A percentile compares a stretch with the other conserved stretches of the same genome.
phyloP scores from a whole-genome alignment of 1,139 yeast genomes.

The Kodamaea sp. region DNA sequence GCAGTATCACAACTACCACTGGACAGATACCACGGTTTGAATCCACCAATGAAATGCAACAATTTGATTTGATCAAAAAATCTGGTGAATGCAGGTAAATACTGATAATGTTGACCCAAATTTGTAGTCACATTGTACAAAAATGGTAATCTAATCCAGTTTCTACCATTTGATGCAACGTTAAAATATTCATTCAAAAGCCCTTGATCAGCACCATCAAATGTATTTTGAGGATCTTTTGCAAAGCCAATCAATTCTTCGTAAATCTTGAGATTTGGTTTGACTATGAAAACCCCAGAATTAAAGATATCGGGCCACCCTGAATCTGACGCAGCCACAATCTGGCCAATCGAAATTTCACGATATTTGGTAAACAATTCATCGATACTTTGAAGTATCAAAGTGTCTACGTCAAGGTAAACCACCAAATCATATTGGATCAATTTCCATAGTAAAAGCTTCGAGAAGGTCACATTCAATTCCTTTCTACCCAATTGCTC shows the following conservation, averaged over 20 bases:
- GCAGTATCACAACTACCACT: conserved; percentile 15
- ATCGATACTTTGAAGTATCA: conserved; percentile 26
- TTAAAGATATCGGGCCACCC: conserved; percentile 41
- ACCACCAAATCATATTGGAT: conserved; percentile 22
- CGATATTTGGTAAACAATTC: conserved; percentile 20
- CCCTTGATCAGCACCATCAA: conserved; percentile 38
- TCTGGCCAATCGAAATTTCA: conserved; percentile 12
- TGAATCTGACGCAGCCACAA: conserved; percentile 31
- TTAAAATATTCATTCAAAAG: conserved; percentile 29
- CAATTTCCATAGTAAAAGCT: conserved; percentile 29
- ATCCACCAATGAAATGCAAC: conserved; percentile 28
- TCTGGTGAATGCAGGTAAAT: conserved; percentile 28
- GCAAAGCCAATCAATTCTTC: conserved; percentile 17
- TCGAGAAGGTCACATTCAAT: conserved; percentile 27
- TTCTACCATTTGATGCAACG: conserved; percentile 13
- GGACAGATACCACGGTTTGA: conserved; percentile 28
- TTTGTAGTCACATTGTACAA: conserved; percentile 32
- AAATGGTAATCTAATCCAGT: conserved; percentile 30
- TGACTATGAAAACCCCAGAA: conserved; percentile 29
- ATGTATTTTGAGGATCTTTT: conserved; percentile 15
- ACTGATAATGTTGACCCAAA: conserved; percentile 25
- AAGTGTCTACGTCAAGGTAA: conserved; percentile 31
- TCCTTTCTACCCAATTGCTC: conserved; percentile 25
- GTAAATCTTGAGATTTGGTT: conserved; percentile 20
- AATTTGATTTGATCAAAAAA: conserved; percentile 27